Evolutionary conservation across 108 stramenopile genomes (phyloP), one percentile per base, ranked within the genome.

Genomic region (Pelagomonas calceolata): DNA sequence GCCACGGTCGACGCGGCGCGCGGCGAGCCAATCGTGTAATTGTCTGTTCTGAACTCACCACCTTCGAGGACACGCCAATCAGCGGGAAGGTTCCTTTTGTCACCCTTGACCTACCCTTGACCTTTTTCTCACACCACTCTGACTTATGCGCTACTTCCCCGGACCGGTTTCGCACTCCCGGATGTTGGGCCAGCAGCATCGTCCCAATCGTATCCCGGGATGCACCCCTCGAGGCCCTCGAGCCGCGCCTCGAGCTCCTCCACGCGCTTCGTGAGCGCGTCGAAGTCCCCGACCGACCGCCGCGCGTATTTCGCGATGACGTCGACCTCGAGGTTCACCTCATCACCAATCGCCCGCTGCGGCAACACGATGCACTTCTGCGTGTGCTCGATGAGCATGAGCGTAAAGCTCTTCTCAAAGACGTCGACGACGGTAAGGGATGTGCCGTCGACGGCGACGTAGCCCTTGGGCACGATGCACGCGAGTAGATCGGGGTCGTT

Each of bases 301-400:
- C 76, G 73, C 31, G 77, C 75, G 78, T 94, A 94, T 75, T 99
- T 99, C 63, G 91, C 95, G 36, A 99, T 78, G 26, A 96, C 93
- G 87, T 99, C 98, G 64, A 95, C 95, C 73, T 97, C 95, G 18
- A 97, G 63, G 80, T 97, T 97, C 72, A 97, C 86, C 36, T 74
- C 78, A 36, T 81, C 89, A 0, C 92, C 94, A 16, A 87, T 75
- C 35, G 63, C 64, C 75, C 93, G 93, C 34, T 43, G 35, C 0
- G 94, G 93, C 21, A 97, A 75, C 35, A 93, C 84, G 66, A 97
- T 93, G 66, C 90, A 83, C 85, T 89, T 88, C 79, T 99, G 98
- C 0, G 98, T 99, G 78, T 97, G 95, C 67, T 93, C 91, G n/a
- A 99, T 87, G 72, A 99, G 83, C 98, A 99, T 99, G 83, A 99